These are phyloP conservation scores for Draba incana DNA, from an alignment of 345 rosid species.

Conservation along the genomic window DNA sequence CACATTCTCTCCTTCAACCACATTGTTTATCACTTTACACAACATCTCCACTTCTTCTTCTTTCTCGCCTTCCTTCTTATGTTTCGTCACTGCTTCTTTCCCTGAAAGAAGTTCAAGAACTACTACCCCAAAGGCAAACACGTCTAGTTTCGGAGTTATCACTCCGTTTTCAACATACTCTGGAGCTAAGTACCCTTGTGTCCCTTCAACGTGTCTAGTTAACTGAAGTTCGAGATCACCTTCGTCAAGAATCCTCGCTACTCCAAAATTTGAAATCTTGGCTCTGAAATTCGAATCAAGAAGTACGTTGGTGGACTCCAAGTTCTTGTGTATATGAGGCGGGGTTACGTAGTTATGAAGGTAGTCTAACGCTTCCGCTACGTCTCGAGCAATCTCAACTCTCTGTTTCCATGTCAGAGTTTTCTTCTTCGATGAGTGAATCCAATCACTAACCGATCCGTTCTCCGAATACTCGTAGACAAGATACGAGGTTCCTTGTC, in stretches of 20 bases:
- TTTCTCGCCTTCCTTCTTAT: conserved; percentile 16
- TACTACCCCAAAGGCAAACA: conserved; percentile 82
- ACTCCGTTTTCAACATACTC: conserved; percentile 89
- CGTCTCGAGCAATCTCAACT: conserved; percentile 66
- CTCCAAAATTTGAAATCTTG: conserved; percentile 76
- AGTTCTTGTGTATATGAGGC: conserved; percentile 77
- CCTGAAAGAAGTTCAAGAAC: conserved; percentile 84
- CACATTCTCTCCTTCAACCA: conserved; percentile 73
- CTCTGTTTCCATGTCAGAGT: conserved; percentile 81
- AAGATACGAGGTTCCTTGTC: conserved; percentile 74
- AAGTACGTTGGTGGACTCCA: conserved; percentile 79
- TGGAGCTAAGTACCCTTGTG: conserved; percentile 88
- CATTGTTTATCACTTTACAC: conserved; percentile 50
- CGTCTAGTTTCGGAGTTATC: conserved; percentile 82
- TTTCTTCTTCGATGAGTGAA: conserved; percentile 46
- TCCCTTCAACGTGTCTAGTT: conserved; percentile 83
- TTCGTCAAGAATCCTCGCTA: conserved; percentile 62
- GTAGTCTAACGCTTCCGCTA: conserved; percentile 81
- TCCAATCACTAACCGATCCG: conserved; percentile 71
- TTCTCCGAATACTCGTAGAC: conserved; percentile 77
- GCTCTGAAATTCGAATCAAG: conserved; percentile 73
- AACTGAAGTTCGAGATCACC: conserved; percentile 57
- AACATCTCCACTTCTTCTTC: conserved; percentile 52
- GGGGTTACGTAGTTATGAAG: conserved; percentile 81
- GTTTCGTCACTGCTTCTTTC: conserved; percentile 57